Base-by-base conservation (phyloP, 306 rosid genomes). In the Psophocarpus tetragonolobus region DNA sequence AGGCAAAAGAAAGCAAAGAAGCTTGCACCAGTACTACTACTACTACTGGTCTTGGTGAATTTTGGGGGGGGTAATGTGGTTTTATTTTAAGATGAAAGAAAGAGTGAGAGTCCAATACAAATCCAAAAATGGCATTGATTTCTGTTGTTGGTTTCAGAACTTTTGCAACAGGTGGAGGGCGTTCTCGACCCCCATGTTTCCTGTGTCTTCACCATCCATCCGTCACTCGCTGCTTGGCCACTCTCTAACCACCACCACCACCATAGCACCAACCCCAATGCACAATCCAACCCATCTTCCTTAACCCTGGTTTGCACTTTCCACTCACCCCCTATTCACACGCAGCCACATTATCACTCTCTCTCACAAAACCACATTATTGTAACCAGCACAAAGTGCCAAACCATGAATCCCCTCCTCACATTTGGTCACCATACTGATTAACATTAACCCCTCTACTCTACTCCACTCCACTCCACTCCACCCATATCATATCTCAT, bases 151-250 rank as follows among this genome's bases (percentile, higher is more conserved):
- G 61, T 41, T 58, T 78, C 97, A 93, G 98, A 91, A 91, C 87
- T 90, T 91, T 88, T 38, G 81, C 88, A 86, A 85, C 98, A 93
- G 88, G 78, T 93, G 98, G 81, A 85, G 9, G 15, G 18, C 4
- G 23, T 24, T 66, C 1, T 61, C 14, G 30, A 50, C 14, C 84
- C 27, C 79, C 83, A 61, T 13, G 80, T 86, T 84, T 73, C 88
- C 3, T 72, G 30, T 18, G 11, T 57, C 76, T 80, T 58, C 78
- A 79, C 75, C 77, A 75, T 76, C 85, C 93, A 93, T 83, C 86
- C 95, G 98, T 91, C 97, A 74, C 66, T 68, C 45, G 0, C 20
- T 71, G 11, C 70, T 85, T 86, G 91, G 98, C 21, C 83, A 71
- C n/a, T 64, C 75, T 35, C 87, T 78, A 71, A 86, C 84, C 87